Conservation (phyloP, 345 rosid genomes). For the Barbarea vulgaris region DNA sequence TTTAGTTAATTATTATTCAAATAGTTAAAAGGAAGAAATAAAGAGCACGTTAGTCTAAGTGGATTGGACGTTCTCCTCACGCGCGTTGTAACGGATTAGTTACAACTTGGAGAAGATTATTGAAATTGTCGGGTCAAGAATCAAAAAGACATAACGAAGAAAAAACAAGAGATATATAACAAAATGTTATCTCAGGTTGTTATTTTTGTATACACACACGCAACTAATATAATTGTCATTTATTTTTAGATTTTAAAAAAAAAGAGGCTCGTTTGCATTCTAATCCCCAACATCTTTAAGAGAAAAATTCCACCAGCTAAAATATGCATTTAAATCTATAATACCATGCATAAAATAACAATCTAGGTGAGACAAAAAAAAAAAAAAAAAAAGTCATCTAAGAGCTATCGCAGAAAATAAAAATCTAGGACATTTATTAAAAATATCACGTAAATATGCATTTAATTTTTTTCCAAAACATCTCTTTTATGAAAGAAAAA, state of each 20-base stretch:
- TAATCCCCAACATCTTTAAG: background rate
- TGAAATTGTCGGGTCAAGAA: conserved; percentile 34
- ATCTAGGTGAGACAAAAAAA: background rate
- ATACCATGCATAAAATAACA: background rate
- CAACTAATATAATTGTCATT: conserved; percentile 16
- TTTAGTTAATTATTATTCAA: conserved; percentile 7
- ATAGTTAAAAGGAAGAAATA: conserved; percentile 19
- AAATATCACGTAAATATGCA: conserved; percentile 1
- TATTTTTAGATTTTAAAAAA: background rate
- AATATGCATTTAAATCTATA: background rate
- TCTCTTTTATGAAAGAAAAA: background rate
- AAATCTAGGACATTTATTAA: background rate
- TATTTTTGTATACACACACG: conserved; percentile 9
- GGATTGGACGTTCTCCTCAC: conserved; percentile 38
- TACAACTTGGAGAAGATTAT: conserved; percentile 36
- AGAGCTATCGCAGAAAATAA: background rate
- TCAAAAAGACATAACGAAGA: conserved; percentile 11
- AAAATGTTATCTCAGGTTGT: conserved; percentile 30
- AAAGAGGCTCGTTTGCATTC: background rate
- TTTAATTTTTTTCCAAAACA: background rate
- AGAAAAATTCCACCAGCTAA: background rate
- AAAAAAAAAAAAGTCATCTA: background rate
- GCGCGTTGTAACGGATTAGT: conserved; percentile 32
- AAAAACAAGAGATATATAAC: background rate
- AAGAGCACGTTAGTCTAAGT: conserved; percentile 41